Base-by-base conservation (phyloP, 768 basidiomycete species). In the Naganishia friedmannii region DNA sequence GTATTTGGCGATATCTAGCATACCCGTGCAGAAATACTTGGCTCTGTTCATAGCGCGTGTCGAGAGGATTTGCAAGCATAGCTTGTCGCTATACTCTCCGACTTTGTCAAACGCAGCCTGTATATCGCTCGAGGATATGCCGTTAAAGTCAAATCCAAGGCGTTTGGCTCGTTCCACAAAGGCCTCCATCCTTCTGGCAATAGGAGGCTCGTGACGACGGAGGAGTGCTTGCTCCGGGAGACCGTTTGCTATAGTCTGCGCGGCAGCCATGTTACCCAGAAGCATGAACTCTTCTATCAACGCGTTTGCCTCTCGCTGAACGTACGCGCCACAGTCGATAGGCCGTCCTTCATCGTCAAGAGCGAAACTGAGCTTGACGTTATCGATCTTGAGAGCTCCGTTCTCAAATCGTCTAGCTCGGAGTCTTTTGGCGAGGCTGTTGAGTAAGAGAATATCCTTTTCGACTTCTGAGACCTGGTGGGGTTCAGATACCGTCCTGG, bases 1-100 rank as follows among this genome's bases (percentile, higher is more conserved):
- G 77, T 98, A 99, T 83, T 97, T 97, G 51, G 93, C 92, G 77
- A 99, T 99, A 81, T 99, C 96, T 75, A 99, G 84, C 95, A 97
- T 97, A 73, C 96, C 96, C 29, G 93, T 87, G 78, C 96, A 99
- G 88, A 98, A 98, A 82, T 99, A 99, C 81, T 93, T 94, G 74
- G 96, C 92, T 65, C 89, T 77, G 66, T 60, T 90, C 71, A 93
- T 97, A n/a, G 93, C 89, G 82, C 96, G 96, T 80, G 87, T 88
- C 19, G 88, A 88, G 51, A 97, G 84, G 39, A 96, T 79, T 80
- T 93, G 88, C 12, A 99, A 83, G n/a, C 93, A 85, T 60, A 86
- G 83, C 68, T 88, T 88, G 69, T 89, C 89, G 65, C 88, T 87
- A 9, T 88, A 87, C 72, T 94, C 87, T 48, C 85, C 77, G 71